Conservation (phyloP, 257 asterid genomes). For the Ligustrum vulgare region DNA sequence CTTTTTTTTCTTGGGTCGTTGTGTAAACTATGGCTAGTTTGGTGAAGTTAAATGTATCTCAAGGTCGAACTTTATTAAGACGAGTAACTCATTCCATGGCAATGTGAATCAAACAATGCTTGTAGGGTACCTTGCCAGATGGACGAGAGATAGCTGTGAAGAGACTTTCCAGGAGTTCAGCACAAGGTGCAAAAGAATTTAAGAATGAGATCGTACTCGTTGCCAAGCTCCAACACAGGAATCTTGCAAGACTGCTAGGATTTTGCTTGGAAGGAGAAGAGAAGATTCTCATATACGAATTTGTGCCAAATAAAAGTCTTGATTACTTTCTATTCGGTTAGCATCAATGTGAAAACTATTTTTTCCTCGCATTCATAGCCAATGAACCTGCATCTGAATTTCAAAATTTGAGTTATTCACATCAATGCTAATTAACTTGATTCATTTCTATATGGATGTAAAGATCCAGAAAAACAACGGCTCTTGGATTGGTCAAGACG, state of each 20-base stretch:
- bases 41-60: too few species aligned
- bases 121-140: constrained; percentile 2
- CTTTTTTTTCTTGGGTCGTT: too few species aligned
- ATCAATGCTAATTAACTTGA: background rate
- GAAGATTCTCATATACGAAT: constrained; percentile 19
- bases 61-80: too few species aligned
- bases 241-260: constrained; percentile 15
- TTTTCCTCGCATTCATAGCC: background rate
- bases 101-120: background rate
- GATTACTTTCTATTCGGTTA: constrained; percentile 15
- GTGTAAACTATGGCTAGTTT: too few species aligned
- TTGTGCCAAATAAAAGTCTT: constrained; percentile 16
- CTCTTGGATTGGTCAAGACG: constrained; percentile 21
- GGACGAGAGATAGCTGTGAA: constrained; percentile 14
- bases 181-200: constrained; percentile 12
- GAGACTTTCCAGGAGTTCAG: constrained; percentile 12
- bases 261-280: constrained; percentile 23
- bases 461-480: constrained; percentile 8
- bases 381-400: background rate
- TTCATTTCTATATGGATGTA: background rate
- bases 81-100: too few species aligned
- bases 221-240: constrained; percentile 21
- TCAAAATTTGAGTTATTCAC: background rate
- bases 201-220: constrained; percentile 12
- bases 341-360: background rate